Percentiles rank a stretch among this genome's conserved stretches.
phyloP scores from a whole-genome alignment of 495 filamentous ascomycete genomes.

The Talaromyces thailandensis region DNA sequence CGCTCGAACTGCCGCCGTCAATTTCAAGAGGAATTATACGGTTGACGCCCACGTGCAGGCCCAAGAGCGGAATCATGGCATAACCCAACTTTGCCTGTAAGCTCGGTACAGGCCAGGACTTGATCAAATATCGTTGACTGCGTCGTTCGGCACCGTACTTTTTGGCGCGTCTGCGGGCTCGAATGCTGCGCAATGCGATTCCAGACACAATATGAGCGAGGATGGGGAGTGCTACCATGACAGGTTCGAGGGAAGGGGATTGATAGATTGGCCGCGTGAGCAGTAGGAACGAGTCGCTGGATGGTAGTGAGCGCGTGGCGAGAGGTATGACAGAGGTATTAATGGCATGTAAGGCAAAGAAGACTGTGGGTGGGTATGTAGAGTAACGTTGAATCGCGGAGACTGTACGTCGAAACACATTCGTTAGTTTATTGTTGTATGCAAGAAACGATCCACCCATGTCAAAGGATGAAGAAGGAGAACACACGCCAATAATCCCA shows the following conservation, averaged over 20 bases:
- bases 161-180: slow-evolving; percentile 53
- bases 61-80: slow-evolving; percentile 50
- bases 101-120: slow-evolving; percentile 59
- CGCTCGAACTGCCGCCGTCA: slow-evolving; percentile 74
- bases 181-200: slow-evolving; percentile 62
- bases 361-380: slow-evolving; percentile 75
- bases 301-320: slow-evolving; percentile 40
- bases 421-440: not conserved
- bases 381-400: slow-evolving; percentile 76
- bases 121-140: slow-evolving; percentile 23
- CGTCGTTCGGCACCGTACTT: slow-evolving; percentile 59
- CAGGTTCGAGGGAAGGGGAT: slow-evolving; percentile 44
- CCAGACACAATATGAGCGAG: slow-evolving; percentile 53
- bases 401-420: slow-evolving; percentile 41
- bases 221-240: slow-evolving; percentile 36
- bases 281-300: slow-evolving; percentile 48
- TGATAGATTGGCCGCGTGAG: slow-evolving; percentile 71
- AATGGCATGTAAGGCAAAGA: slow-evolving; percentile 66
- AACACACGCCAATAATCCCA: slow-evolving; percentile 54
- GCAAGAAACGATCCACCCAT: slow-evolving; percentile 8
- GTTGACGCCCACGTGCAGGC: slow-evolving; percentile 62
- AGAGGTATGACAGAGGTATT: slow-evolving; percentile 75
- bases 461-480: not conserved
- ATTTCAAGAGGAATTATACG: slow-evolving; percentile 60
- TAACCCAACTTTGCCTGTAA: slow-evolving; percentile 61